These are phyloP conservation scores for Ocimum tenuiflorum DNA, from an alignment of 257 asterid species.

Conservation along the genomic window DNA sequence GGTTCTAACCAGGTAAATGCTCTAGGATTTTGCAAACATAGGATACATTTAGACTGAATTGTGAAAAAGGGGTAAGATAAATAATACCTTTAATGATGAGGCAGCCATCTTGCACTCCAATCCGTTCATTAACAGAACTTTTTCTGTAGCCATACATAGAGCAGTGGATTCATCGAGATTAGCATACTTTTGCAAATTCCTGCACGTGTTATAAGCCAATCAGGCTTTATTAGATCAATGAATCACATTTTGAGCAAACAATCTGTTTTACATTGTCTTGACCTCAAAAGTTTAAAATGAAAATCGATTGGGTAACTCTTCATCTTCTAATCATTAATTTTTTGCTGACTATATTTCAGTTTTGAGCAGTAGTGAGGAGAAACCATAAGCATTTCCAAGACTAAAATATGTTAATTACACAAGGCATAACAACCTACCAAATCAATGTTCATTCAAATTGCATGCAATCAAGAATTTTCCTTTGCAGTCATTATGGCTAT, in stretches of 20 bases:
- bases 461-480: background rate
- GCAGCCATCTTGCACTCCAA: constrained; percentile 88
- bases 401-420: background rate
- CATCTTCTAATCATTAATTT: background rate
- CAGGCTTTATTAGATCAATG: constrained; percentile 10
- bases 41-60: background rate
- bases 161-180: constrained; percentile 46
- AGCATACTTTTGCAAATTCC: constrained; percentile 51
- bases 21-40: background rate
- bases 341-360: background rate
- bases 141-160: constrained; percentile 47
- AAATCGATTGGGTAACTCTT: background rate
- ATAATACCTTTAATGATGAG: constrained; percentile 64
- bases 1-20: too few species aligned
- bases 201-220: constrained; percentile 26
- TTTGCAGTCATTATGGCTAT: background rate
- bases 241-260: constrained; percentile 3
- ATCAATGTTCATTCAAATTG: constrained; percentile 5
- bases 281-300: background rate
- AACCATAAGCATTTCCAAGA: background rate
- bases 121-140: constrained; percentile 53
- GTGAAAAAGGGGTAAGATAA: background rate
- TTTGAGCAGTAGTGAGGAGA: constrained; percentile 10
- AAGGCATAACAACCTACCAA: constrained; percentile 7
- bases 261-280: background rate